These are phyloP conservation scores for Immersiporthe knoxdaviesiana DNA, from an alignment of 2,329 filamentous ascomycete genomes.

Conservation along the genomic window DNA sequence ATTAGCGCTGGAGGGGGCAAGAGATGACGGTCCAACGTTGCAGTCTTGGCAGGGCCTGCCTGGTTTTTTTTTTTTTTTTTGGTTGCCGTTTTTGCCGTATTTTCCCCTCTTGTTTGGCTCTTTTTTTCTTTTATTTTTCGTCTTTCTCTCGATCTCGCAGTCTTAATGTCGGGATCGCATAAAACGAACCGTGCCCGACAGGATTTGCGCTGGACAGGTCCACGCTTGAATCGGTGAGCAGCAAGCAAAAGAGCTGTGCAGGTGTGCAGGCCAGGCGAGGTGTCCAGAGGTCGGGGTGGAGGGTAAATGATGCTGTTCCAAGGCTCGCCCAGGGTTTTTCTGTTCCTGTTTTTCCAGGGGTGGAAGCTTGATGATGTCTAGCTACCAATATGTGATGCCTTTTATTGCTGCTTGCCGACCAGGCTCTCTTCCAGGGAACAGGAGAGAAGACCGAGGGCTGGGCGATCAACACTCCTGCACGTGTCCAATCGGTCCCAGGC, in stretches of 20 bases:
- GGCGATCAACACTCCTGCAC: not conserved
- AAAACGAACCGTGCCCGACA: not conserved
- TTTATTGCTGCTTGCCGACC: constrained; percentile 24
- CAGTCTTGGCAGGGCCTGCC: constrained; percentile 28
- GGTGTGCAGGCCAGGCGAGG: not conserved
- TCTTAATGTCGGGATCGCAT: not conserved
- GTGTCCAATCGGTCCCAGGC: constrained; percentile 7
- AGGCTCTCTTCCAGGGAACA: constrained; percentile 21
- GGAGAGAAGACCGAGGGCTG: not conserved
- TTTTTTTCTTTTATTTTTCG: not conserved
- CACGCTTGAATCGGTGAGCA: constrained; percentile 1
- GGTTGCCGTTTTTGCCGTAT: too few species aligned
- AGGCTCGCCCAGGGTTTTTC: not conserved
- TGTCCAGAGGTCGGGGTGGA: not conserved
- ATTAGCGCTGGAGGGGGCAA: constrained; percentile 2
- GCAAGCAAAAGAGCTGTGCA: not conserved
- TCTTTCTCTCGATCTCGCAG: not conserved
- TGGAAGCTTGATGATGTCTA: constrained; percentile 23
- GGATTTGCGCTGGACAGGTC: not conserved
- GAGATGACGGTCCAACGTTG: constrained; percentile 28
- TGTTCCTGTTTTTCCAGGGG: not conserved
- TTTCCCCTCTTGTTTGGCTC: not conserved
- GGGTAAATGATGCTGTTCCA: not conserved
- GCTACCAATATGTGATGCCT: constrained; percentile 24
- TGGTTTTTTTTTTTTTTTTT: not conserved